Evolutionary conservation across 2,329 filamentous ascomycete species (phyloP).

Genomic region (Arachnomyces sp.): DNA sequence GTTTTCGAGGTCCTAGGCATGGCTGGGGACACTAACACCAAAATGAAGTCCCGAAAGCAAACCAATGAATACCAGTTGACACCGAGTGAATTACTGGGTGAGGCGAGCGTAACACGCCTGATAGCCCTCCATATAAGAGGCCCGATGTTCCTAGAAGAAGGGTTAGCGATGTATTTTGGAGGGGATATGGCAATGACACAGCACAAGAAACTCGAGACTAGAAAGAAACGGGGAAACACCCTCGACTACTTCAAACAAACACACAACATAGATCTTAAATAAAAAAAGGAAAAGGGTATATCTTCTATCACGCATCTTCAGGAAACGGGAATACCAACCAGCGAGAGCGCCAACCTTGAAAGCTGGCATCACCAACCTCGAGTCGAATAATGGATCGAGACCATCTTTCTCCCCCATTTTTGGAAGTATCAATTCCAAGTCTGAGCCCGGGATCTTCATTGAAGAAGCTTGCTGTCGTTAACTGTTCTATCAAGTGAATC

Average conservation of each 20-base stretch:
- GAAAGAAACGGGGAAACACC: constrained; percentile 11
- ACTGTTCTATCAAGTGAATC: constrained; percentile 9
- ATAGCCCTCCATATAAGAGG: constrained; percentile 57
- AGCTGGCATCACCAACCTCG: constrained; percentile 29
- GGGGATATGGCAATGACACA: constrained; percentile 7
- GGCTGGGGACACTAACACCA: constrained; percentile 51
- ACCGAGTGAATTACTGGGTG: constrained; percentile 62
- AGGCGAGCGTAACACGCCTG: constrained; percentile 62
- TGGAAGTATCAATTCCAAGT: constrained; percentile 3
- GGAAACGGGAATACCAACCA: constrained; percentile 41
- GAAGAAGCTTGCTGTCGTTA: not conserved
- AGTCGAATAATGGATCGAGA: constrained; percentile 12
- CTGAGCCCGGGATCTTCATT: not conserved
- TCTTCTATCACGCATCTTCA: not conserved
- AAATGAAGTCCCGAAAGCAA: constrained; percentile 66
- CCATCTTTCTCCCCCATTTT: constrained; percentile 22
- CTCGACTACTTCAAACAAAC: constrained; percentile 43
- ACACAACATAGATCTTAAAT: not conserved
- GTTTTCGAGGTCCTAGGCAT: constrained; percentile 7
- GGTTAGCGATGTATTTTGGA: constrained; percentile 13
- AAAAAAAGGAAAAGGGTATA: constrained; percentile 7
- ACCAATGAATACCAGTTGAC: constrained; percentile 72
- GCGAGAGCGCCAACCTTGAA: constrained; percentile 53
- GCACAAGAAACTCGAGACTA: constrained; percentile 7
- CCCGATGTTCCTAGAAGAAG: constrained; percentile 50